Evolutionary conservation across 257 asterid genomes (phyloP).

Genomic region (Penstemon newberryi): DNA sequence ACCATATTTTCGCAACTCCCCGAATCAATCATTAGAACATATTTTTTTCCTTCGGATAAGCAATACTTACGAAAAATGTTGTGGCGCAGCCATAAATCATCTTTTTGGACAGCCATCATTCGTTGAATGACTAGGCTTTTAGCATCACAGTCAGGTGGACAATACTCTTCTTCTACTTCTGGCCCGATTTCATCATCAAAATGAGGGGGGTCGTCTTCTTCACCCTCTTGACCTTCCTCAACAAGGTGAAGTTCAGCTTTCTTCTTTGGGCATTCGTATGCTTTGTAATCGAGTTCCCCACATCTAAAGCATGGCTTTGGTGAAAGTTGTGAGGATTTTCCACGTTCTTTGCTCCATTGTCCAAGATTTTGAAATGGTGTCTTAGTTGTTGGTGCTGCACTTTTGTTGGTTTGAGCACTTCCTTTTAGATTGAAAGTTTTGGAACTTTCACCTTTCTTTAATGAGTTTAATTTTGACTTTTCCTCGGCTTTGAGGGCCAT

Average conservation of each 20-base stretch:
- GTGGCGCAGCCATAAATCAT: background rate
- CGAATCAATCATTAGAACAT: background rate
- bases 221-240: background rate
- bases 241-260: background rate
- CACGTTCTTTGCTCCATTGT: background rate
- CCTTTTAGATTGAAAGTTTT: background rate
- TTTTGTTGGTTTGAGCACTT: background rate
- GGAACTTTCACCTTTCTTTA: background rate
- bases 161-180: background rate
- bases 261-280: background rate
- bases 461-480: too few relatives aligned
- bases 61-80: background rate
- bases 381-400: background rate
- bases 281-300: background rate
- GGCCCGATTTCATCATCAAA: background rate
- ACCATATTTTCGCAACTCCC: background rate
- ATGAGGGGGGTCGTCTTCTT: background rate
- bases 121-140: background rate
- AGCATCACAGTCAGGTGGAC: background rate
- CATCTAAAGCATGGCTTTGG: slow-evolving; percentile 7
- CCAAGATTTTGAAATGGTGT: background rate
- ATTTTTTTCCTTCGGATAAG: background rate
- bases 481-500: too few relatives aligned
- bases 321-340: background rate
- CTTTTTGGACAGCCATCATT: slow-evolving; percentile 4